These are phyloP conservation scores for Ceratobasidium sp. DNA, from an alignment of 1,284 basidiomycete genomes.

Conservation along the genomic window DNA sequence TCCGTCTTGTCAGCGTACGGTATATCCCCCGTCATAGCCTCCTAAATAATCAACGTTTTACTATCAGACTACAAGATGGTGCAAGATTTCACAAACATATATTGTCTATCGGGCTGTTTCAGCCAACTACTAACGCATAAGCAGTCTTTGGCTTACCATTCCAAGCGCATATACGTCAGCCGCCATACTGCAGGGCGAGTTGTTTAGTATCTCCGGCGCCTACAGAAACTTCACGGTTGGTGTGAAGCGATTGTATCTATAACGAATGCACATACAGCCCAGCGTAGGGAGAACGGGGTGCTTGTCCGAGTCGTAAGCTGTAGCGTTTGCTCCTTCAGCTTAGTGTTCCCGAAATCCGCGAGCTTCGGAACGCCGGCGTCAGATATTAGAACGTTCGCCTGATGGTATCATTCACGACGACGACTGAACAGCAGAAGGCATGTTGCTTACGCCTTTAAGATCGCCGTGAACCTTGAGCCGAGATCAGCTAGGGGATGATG, in stretches of 20 bases:
- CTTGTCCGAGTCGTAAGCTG: neutral
- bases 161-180: neutral
- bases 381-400: neutral
- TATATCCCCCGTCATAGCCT: neutral
- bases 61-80: too few species aligned
- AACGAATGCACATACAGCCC: neutral
- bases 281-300: neutral
- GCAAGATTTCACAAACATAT: neutral
- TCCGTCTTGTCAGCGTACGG: slow-evolving; percentile 5
- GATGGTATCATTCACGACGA: neutral
- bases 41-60: neutral
- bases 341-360: neutral
- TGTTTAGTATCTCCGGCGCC: neutral
- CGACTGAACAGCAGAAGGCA: neutral
- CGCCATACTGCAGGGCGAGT: neutral
- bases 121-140: too few species aligned
- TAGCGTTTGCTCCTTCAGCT: neutral
- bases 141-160: neutral
- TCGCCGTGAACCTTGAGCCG: neutral
- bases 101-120: neutral
- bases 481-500: neutral
- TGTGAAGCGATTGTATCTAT: neutral
- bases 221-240: neutral
- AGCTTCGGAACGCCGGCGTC: neutral
- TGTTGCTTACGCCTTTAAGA: neutral